Percentiles rank a stretch among this genome's conserved stretches.
phyloP scores from a whole-genome alignment of 139 green algal genomes.

The Chlamydomonas schloesseri region DNA sequence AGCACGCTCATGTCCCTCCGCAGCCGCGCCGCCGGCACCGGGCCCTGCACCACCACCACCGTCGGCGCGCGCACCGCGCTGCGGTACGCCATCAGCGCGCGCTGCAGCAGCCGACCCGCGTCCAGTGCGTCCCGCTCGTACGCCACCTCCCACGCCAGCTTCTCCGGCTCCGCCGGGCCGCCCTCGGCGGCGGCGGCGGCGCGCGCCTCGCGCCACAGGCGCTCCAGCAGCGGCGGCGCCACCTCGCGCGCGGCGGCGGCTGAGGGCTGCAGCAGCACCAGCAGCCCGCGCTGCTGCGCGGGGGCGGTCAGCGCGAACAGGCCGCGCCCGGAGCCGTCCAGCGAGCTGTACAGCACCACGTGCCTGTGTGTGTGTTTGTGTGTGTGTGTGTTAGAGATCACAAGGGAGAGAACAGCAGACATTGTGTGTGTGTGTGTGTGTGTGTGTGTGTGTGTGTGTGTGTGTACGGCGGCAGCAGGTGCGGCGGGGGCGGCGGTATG shows the following conservation, averaged over 20 bases:
- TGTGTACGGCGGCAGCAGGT: too few species aligned
- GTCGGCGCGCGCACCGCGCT: constrained; percentile 51
- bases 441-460: too few species aligned
- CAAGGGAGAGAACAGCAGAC: too few species aligned
- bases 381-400: too few species aligned
- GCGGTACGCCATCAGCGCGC: constrained; percentile 51
- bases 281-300: constrained; percentile 48
- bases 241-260: constrained; percentile 68
- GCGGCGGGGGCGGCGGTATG: neutral
- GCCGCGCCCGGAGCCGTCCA: constrained; percentile 36
- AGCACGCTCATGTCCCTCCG: constrained; percentile 72
- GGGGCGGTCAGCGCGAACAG: constrained; percentile 75
- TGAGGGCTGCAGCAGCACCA: constrained; percentile 74
- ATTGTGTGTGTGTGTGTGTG: too few species aligned
- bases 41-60: constrained; percentile 59
- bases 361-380: constrained; percentile 38
- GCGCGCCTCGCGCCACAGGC: constrained; percentile 70
- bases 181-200: constrained; percentile 27
- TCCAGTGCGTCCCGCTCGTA: constrained; percentile 73
- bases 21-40: constrained; percentile 40
- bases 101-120: constrained; percentile 68
- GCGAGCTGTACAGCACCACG: constrained; percentile 70
- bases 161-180: constrained; percentile 9
- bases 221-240: constrained; percentile 54
- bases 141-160: constrained; percentile 62